Percentiles rank a stretch among this genome's conserved stretches.
Conservation (phyloP, 2,329 filamentous ascomycete genomes). For the Trichoderma guizhouense region DNA sequence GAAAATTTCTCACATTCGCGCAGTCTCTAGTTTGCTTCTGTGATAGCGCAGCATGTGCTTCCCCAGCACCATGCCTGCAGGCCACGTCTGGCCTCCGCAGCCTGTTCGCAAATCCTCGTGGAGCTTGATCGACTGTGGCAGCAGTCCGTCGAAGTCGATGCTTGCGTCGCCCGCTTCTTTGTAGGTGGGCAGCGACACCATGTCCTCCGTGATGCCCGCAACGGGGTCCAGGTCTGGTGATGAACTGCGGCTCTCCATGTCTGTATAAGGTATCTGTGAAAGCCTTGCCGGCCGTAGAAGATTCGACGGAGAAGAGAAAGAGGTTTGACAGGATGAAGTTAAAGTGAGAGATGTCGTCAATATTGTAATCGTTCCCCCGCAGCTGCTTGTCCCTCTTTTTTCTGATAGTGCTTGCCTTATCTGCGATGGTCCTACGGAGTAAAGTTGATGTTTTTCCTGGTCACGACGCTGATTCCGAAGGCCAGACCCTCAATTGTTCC, state of each 20-base stretch:
- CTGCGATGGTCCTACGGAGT: neutral
- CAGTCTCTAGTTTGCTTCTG: constrained; percentile 56
- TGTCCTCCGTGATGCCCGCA: constrained; percentile 47
- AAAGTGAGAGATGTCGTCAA: neutral
- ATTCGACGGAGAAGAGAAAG: neutral
- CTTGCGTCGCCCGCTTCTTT: constrained; percentile 52
- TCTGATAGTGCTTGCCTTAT: constrained; percentile 1
- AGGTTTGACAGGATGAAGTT: neutral
- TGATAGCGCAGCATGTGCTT: constrained; percentile 82
- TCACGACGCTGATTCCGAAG: constrained; percentile 16
- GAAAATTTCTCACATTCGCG: constrained; percentile 64
- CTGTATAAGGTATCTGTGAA: neutral
- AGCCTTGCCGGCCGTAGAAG: neutral
- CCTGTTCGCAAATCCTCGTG: constrained; percentile 84
- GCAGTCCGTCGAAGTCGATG: constrained; percentile 69
- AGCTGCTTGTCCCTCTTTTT: constrained; percentile 14
- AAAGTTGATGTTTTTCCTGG: constrained; percentile 14
- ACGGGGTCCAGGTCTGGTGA: constrained; percentile 52
- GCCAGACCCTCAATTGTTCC: constrained; percentile 23
- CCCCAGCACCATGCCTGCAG: constrained; percentile 82
- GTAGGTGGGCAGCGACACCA: constrained; percentile 58
- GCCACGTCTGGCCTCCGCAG: constrained; percentile 93
- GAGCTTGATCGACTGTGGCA: constrained; percentile 66
- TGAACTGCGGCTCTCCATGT: constrained; percentile 31
- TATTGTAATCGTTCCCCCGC: constrained; percentile 6